Conservation (phyloP, 352 stramenopile species). For the Phytophthora vignae region DNA sequence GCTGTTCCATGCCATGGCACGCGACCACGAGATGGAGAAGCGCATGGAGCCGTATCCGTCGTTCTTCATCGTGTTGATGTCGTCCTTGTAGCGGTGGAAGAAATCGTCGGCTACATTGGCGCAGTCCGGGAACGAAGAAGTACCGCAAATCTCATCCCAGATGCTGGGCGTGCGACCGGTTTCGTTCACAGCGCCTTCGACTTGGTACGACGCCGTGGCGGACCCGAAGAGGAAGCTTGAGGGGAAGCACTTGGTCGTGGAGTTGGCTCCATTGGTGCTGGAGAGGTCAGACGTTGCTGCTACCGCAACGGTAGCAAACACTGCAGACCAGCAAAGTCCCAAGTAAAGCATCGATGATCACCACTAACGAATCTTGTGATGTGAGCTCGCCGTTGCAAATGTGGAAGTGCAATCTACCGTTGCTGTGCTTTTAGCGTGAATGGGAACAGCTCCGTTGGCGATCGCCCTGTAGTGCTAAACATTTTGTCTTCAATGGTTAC, state of each 20-base stretch:
- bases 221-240: conserved; percentile 79
- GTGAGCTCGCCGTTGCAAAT: too few species aligned
- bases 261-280: conserved; percentile 21
- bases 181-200: conserved; percentile 86
- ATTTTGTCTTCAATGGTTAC: too few species aligned
- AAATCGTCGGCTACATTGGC: conserved; percentile 93
- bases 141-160: conserved; percentile 91
- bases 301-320: too few species aligned
- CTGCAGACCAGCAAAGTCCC: too few species aligned
- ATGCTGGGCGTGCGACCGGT: conserved; percentile 80
- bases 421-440: too few species aligned
- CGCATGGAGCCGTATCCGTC: conserved; percentile 92
- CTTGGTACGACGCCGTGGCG: conserved; percentile 89
- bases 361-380: too few species aligned
- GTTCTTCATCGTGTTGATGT: conserved; percentile 91
- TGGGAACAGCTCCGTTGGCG: too few species aligned
- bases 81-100: conserved; percentile 89
- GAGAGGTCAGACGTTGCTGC: too few species aligned
- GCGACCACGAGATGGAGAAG: conserved; percentile 92
- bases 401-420: too few species aligned
- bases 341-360: too few species aligned
- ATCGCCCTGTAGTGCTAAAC: too few species aligned
- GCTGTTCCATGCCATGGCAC: conserved; percentile 85
- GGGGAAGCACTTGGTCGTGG: conserved; percentile 44
- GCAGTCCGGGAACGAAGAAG: conserved; percentile 55